Evolutionary conservation across 83 land plant species (phyloP).

Genomic region (Picea abies): DNA sequence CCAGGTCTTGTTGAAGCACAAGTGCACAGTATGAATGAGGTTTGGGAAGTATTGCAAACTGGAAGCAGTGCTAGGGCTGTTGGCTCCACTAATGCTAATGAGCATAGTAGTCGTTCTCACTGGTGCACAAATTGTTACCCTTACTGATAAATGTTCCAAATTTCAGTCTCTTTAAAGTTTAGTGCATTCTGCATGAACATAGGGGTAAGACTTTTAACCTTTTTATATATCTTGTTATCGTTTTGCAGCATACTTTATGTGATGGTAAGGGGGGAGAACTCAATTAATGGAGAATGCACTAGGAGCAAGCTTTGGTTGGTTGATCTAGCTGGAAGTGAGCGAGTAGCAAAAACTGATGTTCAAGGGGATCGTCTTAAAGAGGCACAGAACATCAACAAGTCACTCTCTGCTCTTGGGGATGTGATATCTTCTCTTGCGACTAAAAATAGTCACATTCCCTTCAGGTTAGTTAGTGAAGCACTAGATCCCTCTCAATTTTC

Average conservation of each 20-base stretch:
- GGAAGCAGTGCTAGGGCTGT: slow-evolving; percentile 94
- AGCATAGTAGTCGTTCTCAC: slow-evolving; percentile 88
- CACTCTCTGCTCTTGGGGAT: slow-evolving; percentile 96
- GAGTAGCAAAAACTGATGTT: slow-evolving; percentile 93
- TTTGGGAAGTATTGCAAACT: slow-evolving; percentile 94
- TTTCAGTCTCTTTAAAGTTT: background rate
- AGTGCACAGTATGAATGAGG: slow-evolving; percentile 81
- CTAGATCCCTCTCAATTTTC: background rate
- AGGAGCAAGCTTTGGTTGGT: slow-evolving; percentile 97
- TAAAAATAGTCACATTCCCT: slow-evolving; percentile 92
- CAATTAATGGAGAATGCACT: slow-evolving; percentile 83
- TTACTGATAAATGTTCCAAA: background rate
- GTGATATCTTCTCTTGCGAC: slow-evolving; percentile 92
- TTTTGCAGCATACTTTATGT: slow-evolving; percentile 89
- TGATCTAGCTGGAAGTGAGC: slow-evolving; percentile 98
- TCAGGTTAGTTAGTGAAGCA: slow-evolving; percentile 53
- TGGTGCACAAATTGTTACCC: background rate
- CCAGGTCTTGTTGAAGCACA: slow-evolving; percentile 94
- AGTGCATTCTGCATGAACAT: too few relatives aligned
- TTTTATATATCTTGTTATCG: background rate
- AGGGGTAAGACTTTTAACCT: too few relatives aligned
- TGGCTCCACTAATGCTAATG: slow-evolving; percentile 91
- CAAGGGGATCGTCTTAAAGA: slow-evolving; percentile 96
- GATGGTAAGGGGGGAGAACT: slow-evolving; percentile 86
- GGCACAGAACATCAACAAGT: slow-evolving; percentile 93